Evolutionary conservation across 1,284 basidiomycete species (phyloP).

Genomic region (Phaffia rhodozyma): DNA sequence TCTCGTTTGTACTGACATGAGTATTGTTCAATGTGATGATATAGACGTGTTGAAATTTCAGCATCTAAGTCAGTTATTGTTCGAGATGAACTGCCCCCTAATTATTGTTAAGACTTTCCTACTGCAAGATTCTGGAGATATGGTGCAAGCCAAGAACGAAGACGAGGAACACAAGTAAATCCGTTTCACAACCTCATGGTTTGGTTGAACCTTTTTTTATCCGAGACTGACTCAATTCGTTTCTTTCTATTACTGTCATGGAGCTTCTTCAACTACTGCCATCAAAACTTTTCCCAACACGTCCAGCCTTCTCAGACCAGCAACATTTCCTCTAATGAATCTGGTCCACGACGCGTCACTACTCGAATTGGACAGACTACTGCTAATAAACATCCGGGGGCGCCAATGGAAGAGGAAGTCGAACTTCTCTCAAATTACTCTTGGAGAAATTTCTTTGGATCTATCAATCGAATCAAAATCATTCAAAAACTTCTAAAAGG

Average conservation of each 20-base stretch:
- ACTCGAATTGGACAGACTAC: background rate
- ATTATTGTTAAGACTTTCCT: constrained; percentile 98
- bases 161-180: constrained; percentile 71
- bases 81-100: constrained; percentile 90
- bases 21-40: constrained; percentile 14
- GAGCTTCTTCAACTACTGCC: constrained; percentile 93
- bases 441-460: constrained; percentile 95
- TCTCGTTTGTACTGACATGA: background rate
- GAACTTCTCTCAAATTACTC: constrained; percentile 88
- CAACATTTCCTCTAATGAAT: background rate
- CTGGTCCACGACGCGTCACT: background rate
- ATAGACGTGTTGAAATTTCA: constrained; percentile 97
- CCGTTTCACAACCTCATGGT: background rate
- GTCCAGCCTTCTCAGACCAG: constrained; percentile 25
- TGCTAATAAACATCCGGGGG: constrained; percentile 21
- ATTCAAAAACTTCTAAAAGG: constrained; percentile 96
- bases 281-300: constrained; percentile 54
- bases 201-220: too few relatives aligned
- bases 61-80: constrained; percentile 82
- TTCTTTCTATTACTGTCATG: constrained; percentile 7
- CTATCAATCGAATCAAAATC: constrained; percentile 96
- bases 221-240: background rate
- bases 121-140: constrained; percentile 73
- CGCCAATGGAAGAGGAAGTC: constrained; percentile 50
- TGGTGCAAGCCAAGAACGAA: constrained; percentile 79